These are phyloP conservation scores for Cutaneotrichosporon cyanovorans DNA, from an alignment of 1,284 basidiomycete species.

Conservation along the genomic window DNA sequence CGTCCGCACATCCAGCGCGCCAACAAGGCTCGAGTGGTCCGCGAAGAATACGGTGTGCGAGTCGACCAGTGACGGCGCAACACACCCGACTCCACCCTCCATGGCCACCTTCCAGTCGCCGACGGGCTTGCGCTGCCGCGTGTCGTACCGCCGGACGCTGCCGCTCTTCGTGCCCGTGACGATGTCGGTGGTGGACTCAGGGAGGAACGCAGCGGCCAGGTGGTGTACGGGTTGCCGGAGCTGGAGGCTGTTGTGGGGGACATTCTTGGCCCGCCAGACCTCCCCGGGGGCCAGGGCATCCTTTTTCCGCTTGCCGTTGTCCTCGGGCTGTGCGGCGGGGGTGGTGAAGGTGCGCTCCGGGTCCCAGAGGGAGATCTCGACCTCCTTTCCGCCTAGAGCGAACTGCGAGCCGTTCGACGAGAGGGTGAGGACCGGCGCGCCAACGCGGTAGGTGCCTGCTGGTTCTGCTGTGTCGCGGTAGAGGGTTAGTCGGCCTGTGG, in stretches of 20 bases:
- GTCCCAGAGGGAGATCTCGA: conserved; percentile 77
- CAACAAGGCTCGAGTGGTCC: conserved; percentile 63
- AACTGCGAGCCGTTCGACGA: conserved; percentile 53
- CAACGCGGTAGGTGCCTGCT: conserved; percentile 6
- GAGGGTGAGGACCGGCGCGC: conserved; percentile 33
- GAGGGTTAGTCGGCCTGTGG: conserved; percentile 35
- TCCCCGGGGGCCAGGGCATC: conserved; percentile 57
- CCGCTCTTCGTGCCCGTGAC: conserved; percentile 70
- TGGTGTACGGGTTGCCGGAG: conserved; percentile 76
- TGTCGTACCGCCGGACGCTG: conserved; percentile 71
- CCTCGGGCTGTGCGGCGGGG: neutral
- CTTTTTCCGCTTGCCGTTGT: conserved; percentile 57
- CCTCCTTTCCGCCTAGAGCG: conserved; percentile 78
- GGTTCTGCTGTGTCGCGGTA: conserved; percentile 4
- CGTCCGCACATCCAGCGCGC: conserved; percentile 65
- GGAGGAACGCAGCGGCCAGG: conserved; percentile 52
- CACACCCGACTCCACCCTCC: conserved; percentile 57
- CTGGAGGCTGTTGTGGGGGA: conserved; percentile 64
- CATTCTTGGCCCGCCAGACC: conserved; percentile 46
- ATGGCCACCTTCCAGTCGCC: conserved; percentile 42
- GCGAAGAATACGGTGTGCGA: conserved; percentile 59
- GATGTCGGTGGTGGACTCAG: conserved; percentile 49
- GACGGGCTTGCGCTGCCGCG: conserved; percentile 60
- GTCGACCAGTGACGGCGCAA: conserved; percentile 52
- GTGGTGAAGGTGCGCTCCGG: conserved; percentile 58